phyloP scores from a whole-genome alignment of 2,329 filamentous ascomycete species.

The Herpotrichia juniperi region DNA sequence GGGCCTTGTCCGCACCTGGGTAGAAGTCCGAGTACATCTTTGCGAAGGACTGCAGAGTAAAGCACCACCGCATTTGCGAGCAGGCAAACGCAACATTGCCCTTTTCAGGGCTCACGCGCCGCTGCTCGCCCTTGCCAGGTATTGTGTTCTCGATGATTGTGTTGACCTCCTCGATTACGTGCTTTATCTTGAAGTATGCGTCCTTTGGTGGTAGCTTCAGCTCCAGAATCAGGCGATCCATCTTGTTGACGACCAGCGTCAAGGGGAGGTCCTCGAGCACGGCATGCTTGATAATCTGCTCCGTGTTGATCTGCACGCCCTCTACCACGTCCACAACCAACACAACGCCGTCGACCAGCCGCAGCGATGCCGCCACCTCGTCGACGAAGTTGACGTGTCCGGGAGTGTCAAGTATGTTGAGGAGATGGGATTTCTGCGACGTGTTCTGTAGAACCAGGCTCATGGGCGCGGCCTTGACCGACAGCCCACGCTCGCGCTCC shows the following conservation, averaged over 20 bases:
- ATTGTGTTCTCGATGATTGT: slow-evolving; percentile 88
- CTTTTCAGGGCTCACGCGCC: slow-evolving; percentile 89
- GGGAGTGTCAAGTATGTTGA: slow-evolving; percentile 95
- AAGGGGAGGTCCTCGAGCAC: slow-evolving; percentile 88
- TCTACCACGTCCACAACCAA: slow-evolving; percentile 96
- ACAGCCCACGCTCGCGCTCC: slow-evolving; percentile 87
- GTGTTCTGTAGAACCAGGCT: slow-evolving; percentile 86
- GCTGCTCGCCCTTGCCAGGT: slow-evolving; percentile 78
- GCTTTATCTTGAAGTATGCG: slow-evolving; percentile 98
- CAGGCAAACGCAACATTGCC: slow-evolving; percentile 98
- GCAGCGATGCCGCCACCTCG: slow-evolving; percentile 86
- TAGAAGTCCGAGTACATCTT: slow-evolving; percentile 95
- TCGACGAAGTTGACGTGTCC: slow-evolving; percentile 99
- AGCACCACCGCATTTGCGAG: slow-evolving; percentile 94
- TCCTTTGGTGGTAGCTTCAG: slow-evolving; percentile 92
- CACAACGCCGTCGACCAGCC: slow-evolving; percentile 89
- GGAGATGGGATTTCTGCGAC: slow-evolving; percentile 89
- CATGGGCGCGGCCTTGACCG: slow-evolving; percentile 94
- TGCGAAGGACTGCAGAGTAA: slow-evolving; percentile 91
- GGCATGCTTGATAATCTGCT: slow-evolving; percentile 96
- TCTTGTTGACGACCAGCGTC: slow-evolving; percentile 93
- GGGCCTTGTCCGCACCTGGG: slow-evolving; percentile 57
- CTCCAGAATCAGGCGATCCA: slow-evolving; percentile 93
- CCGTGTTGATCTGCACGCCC: slow-evolving; percentile 97
- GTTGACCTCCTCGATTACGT: slow-evolving; percentile 98